These are phyloP conservation scores for Trichoderma gracile DNA, from an alignment of 2,329 filamentous ascomycete genomes.

Conservation along the genomic window DNA sequence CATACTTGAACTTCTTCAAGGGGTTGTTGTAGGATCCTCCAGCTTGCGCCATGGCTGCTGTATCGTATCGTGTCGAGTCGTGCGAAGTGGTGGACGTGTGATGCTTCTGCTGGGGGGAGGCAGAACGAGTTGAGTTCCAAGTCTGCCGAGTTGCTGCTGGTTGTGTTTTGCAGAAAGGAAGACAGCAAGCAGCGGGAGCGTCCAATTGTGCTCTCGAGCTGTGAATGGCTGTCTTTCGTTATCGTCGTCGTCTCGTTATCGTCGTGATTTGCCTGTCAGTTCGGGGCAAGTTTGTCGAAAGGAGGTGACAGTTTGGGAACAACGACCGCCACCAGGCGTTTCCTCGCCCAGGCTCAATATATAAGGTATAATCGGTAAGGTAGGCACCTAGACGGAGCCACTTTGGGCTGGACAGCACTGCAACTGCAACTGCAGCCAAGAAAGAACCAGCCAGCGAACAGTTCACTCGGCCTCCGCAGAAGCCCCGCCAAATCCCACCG, in stretches of 20 bases:
- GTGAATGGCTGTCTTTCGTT: not conserved
- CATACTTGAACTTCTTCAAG: slow-evolving; percentile 99
- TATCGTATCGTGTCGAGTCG: slow-evolving; percentile 61
- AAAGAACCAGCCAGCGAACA: not conserved
- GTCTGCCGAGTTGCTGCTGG: not conserved
- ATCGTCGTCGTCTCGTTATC: too few relatives aligned
- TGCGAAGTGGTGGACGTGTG: slow-evolving; percentile 7
- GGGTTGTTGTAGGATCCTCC: slow-evolving; percentile 96
- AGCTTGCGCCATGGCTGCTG: slow-evolving; percentile 72
- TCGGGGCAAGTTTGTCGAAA: slow-evolving; percentile 19
- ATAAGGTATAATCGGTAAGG: too few relatives aligned
- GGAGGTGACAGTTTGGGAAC: slow-evolving; percentile 22
- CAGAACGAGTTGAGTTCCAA: not conserved
- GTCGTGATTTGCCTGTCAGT: not conserved
- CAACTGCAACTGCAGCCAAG: too few relatives aligned
- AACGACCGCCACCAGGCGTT: slow-evolving; percentile 13
- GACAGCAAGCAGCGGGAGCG: not conserved
- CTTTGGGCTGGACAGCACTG: slow-evolving; percentile 14
- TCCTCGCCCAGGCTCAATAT: slow-evolving; percentile 7
- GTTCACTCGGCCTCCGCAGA: slow-evolving; percentile 7
- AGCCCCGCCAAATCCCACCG: slow-evolving; percentile 13
- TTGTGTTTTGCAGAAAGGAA: not conserved
- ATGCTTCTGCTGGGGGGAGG: slow-evolving; percentile 9
- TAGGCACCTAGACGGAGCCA: slow-evolving; percentile 12
- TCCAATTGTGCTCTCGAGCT: not conserved